Conservation (phyloP, 2,329 filamentous ascomycete species). For the Blastomyces parvus region DNA sequence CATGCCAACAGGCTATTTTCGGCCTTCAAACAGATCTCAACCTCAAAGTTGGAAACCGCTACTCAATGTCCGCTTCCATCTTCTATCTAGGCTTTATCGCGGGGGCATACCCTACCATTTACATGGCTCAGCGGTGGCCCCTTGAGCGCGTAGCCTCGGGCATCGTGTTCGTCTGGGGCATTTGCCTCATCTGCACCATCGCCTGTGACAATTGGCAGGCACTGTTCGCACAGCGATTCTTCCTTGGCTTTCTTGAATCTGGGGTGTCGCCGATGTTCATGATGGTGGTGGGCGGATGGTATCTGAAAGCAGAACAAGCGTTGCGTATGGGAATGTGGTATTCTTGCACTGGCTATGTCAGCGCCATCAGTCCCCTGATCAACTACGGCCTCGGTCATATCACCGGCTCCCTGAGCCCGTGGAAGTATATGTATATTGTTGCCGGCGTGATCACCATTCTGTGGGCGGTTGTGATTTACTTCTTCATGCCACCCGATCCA, state of each 20-base stretch:
- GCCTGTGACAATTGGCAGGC: constrained; percentile 41
- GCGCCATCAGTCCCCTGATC: constrained; percentile 53
- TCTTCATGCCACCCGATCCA: constrained; percentile 35
- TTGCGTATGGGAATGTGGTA: constrained; percentile 61
- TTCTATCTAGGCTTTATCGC: constrained; percentile 44
- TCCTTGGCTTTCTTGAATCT: constrained; percentile 52
- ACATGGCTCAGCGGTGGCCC: constrained; percentile 38
- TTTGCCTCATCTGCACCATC: constrained; percentile 6
- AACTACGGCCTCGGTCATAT: constrained; percentile 63
- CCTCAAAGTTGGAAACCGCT: constrained; percentile 35
- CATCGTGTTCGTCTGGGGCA: constrained; percentile 6
- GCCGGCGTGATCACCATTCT: constrained; percentile 55
- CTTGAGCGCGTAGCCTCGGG: constrained; percentile 40
- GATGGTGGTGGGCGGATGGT: constrained; percentile 52
- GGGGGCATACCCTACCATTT: constrained; percentile 38
- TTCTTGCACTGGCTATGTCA: constrained; percentile 47
- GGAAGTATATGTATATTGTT: constrained; percentile 64
- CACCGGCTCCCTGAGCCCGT: constrained; percentile 43
- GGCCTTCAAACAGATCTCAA: constrained; percentile 35
- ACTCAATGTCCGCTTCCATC: constrained; percentile 38
- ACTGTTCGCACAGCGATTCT: constrained; percentile 58
- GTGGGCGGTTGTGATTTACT: constrained; percentile 28
- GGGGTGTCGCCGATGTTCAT: constrained; percentile 59
- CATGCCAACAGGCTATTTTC: constrained; percentile 23
- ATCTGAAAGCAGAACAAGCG: constrained; percentile 41